phyloP scores from a whole-genome alignment of 108 stramenopile genomes.

The Nitzschia sp. region DNA sequence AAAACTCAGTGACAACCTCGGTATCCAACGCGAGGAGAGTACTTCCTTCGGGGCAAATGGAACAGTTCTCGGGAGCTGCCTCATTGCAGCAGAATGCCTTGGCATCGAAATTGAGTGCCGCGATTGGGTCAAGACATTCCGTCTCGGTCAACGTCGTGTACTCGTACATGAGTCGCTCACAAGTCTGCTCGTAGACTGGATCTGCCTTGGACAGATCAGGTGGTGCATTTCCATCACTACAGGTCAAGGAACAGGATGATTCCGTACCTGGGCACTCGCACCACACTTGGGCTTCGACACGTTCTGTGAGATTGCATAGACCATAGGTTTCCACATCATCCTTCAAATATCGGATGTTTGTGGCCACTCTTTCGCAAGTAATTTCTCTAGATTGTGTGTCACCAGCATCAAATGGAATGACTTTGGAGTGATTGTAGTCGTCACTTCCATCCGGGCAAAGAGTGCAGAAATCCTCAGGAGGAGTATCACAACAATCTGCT shows the following conservation, averaged over 20 bases:
- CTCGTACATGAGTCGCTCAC: slow-evolving; percentile 10
- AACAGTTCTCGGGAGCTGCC: slow-evolving; percentile 16
- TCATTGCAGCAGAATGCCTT: slow-evolving; percentile 29
- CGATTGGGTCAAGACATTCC: slow-evolving; percentile 5
- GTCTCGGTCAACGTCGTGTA: slow-evolving; percentile 7
- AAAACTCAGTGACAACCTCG: slow-evolving; percentile 6
- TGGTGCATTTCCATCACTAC: slow-evolving; percentile 15
- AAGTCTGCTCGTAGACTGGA: slow-evolving; percentile 5
- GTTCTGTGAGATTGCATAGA: slow-evolving; percentile 3
- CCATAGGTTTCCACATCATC: slow-evolving; percentile 1
- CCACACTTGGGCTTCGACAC: slow-evolving; percentile 3
- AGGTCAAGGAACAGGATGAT: slow-evolving; percentile 17
- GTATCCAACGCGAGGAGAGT: not conserved
- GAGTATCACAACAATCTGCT: slow-evolving; percentile 11
- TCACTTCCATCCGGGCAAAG: slow-evolving; percentile 13
- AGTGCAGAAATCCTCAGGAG: slow-evolving; percentile 13
- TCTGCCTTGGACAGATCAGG: slow-evolving; percentile 15
- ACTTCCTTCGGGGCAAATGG: slow-evolving; percentile 19
- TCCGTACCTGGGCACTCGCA: slow-evolving; percentile 6
- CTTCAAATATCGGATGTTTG: not conserved
- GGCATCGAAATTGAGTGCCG: slow-evolving; percentile 10
- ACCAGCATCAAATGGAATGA: slow-evolving; percentile 2
- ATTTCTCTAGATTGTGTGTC: not conserved
- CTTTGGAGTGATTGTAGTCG: slow-evolving; percentile 5
- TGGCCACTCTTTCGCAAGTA: slow-evolving; percentile 1